Evolutionary conservation across 106 monocot genomes (phyloP).

Genomic region (Dendrobium nobile): DNA sequence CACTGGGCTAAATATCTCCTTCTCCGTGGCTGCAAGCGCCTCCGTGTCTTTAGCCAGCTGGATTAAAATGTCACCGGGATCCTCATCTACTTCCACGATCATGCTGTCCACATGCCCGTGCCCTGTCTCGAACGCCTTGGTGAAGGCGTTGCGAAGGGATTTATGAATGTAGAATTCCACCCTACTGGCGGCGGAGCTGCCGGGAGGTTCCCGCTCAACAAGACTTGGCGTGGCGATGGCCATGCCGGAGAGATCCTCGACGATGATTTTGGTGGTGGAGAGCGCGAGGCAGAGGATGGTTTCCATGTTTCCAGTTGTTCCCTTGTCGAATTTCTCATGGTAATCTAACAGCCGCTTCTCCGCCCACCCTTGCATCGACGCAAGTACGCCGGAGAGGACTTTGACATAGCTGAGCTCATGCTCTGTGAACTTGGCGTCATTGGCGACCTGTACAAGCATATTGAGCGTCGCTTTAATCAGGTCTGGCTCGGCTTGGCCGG

Average conservation of each 20-base stretch:
- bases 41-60: conserved; percentile 66
- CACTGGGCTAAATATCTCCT: conserved; percentile 49
- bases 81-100: conserved; percentile 48
- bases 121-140: conserved; percentile 55
- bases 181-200: background rate
- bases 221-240: background rate
- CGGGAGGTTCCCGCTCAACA: conserved; percentile 1
- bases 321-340: conserved; percentile 42
- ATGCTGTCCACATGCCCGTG: conserved; percentile 31
- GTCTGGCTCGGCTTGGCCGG: conserved; percentile 42
- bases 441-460: conserved; percentile 29
- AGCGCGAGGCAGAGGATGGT: conserved; percentile 32
- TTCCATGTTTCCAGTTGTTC: conserved; percentile 30
- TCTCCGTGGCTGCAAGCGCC: conserved; percentile 51
- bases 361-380: conserved; percentile 44
- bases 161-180: conserved; percentile 45
- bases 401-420: conserved; percentile 28
- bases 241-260: conserved; percentile 24
- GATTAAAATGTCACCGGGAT: conserved; percentile 30
- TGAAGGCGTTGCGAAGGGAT: conserved; percentile 43
- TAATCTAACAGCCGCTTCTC: conserved; percentile 49
- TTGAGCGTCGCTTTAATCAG: conserved; percentile 29
- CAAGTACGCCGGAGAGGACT: conserved; percentile 26
- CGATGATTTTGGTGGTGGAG: conserved; percentile 30
- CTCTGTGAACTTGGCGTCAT: conserved; percentile 25